Evolutionary conservation across 495 filamentous ascomycete species (phyloP), one percentile per base, ranked within the genome.

Genomic region (Amphirosellinia nigrospora): DNA sequence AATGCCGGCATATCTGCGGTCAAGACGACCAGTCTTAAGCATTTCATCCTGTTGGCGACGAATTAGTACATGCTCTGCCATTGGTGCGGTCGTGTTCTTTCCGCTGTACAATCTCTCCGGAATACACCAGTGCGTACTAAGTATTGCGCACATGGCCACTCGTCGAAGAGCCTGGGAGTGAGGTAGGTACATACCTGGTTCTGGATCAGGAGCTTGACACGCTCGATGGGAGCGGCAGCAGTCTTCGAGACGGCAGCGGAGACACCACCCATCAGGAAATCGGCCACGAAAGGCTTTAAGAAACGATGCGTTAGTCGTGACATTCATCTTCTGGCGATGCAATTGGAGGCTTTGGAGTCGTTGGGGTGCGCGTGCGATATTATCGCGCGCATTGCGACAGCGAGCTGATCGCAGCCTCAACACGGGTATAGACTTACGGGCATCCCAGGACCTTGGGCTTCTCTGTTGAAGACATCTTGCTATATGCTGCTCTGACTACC

Each of bases 191-290:
- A 71, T 90, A 98, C 95, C 92, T 99, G 96, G 89, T 98, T 99
- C 90, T 99, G 96, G 89, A 99, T 97, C 78, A 99, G 93, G 80
- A 99, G 96, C 94, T 99, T 99, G 87, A 99, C 91, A 93, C 96
- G 96, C 94, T 99, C 96, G 79, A 99, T 99, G 85, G 96, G 96
- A 86, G 96, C 96, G 83, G 96, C 96, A 80, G 96, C 96, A 76
- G 96, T 99, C 92, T 99, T 99, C 78, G 96, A 98, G 91, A 99
- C 94, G 85, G 96, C 96, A 81, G 96, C 96, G 79, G 96, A 97
- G 74, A 99, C 91, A 97, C 96, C 96, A 92, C 96, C 96, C 96
- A 98, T 93, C 96, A 69, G 78, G 28, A 98, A 98, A 87, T 98
- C 95, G 75, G 94, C 93, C 80, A 97, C 84, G 85, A 92, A 92